phyloP scores from a whole-genome alignment of 257 asterid genomes.

The Scutellaria minor region DNA sequence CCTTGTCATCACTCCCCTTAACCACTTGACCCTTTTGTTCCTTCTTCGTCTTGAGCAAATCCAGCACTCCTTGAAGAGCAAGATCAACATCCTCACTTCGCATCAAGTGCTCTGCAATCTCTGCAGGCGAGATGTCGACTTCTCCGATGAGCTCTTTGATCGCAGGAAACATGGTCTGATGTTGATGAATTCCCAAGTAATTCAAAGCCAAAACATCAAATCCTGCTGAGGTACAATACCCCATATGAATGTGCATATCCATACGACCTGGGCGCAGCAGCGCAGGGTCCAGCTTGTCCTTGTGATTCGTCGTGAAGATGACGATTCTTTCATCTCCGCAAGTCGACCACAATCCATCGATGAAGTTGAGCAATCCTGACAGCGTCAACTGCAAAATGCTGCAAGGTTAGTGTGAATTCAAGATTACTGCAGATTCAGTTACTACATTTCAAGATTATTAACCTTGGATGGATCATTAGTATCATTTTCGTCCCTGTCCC shows the following conservation, averaged over 20 bases:
- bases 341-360: conserved; percentile 81
- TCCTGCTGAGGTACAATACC: conserved; percentile 63
- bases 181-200: conserved; percentile 54
- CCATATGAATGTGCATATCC: conserved; percentile 88
- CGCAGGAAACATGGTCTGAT: conserved; percentile 40
- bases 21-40: conserved; percentile 26
- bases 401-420: background rate
- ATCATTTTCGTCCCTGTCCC: conserved; percentile 15
- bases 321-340: conserved; percentile 81
- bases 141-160: conserved; percentile 52
- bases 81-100: conserved; percentile 61
- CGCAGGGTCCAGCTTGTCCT: conserved; percentile 82
- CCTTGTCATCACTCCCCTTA: conserved; percentile 5
- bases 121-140: conserved; percentile 66
- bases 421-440: background rate
- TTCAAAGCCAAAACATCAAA: conserved; percentile 63
- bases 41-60: conserved; percentile 51
- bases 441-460: background rate
- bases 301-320: conserved; percentile 81
- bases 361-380: conserved; percentile 78
- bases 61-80: conserved; percentile 63
- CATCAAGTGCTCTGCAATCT: conserved; percentile 82
- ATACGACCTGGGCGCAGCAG: conserved; percentile 76
- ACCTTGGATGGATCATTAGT: conserved; percentile 38
- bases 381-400: conserved; percentile 56